Percentiles rank a stretch among this genome's conserved stretches.
Conservation (phyloP, 2,329 filamentous ascomycete genomes). For the Cytospora schulzeri region DNA sequence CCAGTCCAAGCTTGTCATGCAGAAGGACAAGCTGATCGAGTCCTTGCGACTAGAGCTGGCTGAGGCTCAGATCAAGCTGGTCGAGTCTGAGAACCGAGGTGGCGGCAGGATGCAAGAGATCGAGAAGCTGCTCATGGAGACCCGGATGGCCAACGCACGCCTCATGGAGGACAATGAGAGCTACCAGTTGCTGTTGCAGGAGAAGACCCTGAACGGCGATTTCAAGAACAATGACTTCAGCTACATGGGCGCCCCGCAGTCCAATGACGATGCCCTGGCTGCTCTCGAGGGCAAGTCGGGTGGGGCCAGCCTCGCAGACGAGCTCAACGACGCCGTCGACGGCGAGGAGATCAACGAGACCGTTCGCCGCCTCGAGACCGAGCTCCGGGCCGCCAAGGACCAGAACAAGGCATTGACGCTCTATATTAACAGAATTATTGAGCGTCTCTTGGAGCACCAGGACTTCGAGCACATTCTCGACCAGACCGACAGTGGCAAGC, state of each 20-base stretch:
- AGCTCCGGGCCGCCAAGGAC: slow-evolving; percentile 80
- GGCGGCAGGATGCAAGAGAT: slow-evolving; percentile 85
- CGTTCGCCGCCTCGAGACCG: slow-evolving; percentile 72
- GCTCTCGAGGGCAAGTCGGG: slow-evolving; percentile 60
- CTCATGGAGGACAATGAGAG: slow-evolving; percentile 99
- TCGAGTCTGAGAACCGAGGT: slow-evolving; percentile 91
- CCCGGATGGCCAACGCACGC: slow-evolving; percentile 91
- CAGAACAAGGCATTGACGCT: slow-evolving; percentile 96
- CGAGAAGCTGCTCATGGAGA: slow-evolving; percentile 87
- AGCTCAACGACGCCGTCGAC: slow-evolving; percentile 72
- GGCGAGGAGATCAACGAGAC: slow-evolving; percentile 55
- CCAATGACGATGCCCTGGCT: slow-evolving; percentile 66
- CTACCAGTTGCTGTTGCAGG: slow-evolving; percentile 91
- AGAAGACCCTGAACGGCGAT: slow-evolving; percentile 94
- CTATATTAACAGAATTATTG: slow-evolving; percentile 99
- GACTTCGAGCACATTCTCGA: slow-evolving; percentile 94
- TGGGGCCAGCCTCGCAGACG: slow-evolving; percentile 75
- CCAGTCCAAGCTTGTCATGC: slow-evolving; percentile 84
- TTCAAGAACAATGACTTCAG: slow-evolving; percentile 82
- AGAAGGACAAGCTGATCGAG: slow-evolving; percentile 97
- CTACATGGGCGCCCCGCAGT: slow-evolving; percentile 57
- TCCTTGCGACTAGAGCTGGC: slow-evolving; percentile 88
- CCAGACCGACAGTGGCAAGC: slow-evolving; percentile 63
- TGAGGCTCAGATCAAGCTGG: slow-evolving; percentile 91
- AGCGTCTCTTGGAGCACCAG: slow-evolving; percentile 88